These are phyloP conservation scores for Syncephalastrum contaminatum DNA, from an alignment of 371 early-diverging fungal species.

Conservation along the genomic window DNA sequence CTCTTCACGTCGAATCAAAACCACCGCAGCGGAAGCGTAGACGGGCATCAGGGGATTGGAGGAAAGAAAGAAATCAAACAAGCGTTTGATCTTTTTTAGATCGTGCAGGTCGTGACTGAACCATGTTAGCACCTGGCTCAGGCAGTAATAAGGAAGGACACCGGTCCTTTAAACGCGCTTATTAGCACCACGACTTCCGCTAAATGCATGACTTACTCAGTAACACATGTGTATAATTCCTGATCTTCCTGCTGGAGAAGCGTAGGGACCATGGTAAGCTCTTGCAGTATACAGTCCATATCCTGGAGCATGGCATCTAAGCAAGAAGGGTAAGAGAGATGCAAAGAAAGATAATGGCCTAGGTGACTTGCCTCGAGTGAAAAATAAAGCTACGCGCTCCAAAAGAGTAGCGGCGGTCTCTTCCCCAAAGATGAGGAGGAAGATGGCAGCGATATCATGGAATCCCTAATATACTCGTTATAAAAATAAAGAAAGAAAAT, in stretches of 20 bases:
- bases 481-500: neutral
- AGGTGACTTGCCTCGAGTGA: slow-evolving; percentile 33
- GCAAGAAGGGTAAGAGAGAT: neutral
- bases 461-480: slow-evolving; percentile 49
- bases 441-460: slow-evolving; percentile 69
- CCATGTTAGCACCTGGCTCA: slow-evolving; percentile 90
- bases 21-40: slow-evolving; percentile 70
- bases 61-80: slow-evolving; percentile 77
- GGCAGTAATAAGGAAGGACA: slow-evolving; percentile 75
- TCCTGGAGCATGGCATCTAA: slow-evolving; percentile 63
- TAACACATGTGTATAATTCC: slow-evolving; percentile 47
- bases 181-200: neutral
- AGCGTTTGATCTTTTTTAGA: slow-evolving; percentile 54
- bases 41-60: slow-evolving; percentile 74
- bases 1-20: slow-evolving; percentile 47
- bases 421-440: slow-evolving; percentile 58
- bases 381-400: slow-evolving; percentile 57
- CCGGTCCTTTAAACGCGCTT: slow-evolving; percentile 34
- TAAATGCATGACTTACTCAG: slow-evolving; percentile 29
- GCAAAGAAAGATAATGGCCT: slow-evolving; percentile 38
- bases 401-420: slow-evolving; percentile 46
- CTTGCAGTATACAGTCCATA: slow-evolving; percentile 57
- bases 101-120: slow-evolving; percentile 74
- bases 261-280: slow-evolving; percentile 53
- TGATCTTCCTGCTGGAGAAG: slow-evolving; percentile 53